These are phyloP conservation scores for Paraphoma chrysanthemicola DNA, from an alignment of 2,329 filamentous ascomycete species.

Conservation along the genomic window DNA sequence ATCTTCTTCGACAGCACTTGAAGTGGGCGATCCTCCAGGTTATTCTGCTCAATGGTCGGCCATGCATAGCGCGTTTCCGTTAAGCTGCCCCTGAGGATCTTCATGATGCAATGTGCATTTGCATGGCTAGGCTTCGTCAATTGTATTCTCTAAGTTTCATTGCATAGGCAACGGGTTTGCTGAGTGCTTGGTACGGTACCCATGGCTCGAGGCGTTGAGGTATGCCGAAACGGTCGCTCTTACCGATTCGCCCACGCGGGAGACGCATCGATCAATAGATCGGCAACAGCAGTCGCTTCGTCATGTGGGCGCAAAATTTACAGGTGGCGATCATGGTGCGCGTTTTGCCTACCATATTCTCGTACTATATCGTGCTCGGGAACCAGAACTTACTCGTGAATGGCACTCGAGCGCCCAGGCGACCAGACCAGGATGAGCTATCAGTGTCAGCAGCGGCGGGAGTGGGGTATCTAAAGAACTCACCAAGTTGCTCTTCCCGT, in stretches of 20 bases:
- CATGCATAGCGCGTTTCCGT: slow-evolving; percentile 84
- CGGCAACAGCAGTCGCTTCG: slow-evolving; percentile 38
- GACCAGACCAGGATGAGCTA: slow-evolving; percentile 90
- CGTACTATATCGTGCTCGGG: slow-evolving; percentile 9
- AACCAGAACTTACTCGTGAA: slow-evolving; percentile 69
- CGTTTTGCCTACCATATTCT: background rate
- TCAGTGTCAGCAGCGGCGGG: slow-evolving; percentile 8
- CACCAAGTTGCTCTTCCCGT: slow-evolving; percentile 79
- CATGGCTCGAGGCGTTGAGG: background rate
- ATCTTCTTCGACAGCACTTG: slow-evolving; percentile 70
- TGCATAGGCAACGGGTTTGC: too few species aligned
- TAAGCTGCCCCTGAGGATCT: slow-evolving; percentile 77
- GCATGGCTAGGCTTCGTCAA: slow-evolving; percentile 47
- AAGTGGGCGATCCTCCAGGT: slow-evolving; percentile 62
- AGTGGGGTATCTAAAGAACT: slow-evolving; percentile 33
- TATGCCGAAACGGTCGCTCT: slow-evolving; percentile 18
- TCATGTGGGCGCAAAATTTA: slow-evolving; percentile 31
- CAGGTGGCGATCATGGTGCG: background rate
- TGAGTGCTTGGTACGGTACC: too few species aligned
- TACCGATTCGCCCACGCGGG: slow-evolving; percentile 33
- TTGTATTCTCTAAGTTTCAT: background rate
- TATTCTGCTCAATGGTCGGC: slow-evolving; percentile 60
- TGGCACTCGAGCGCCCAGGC: slow-evolving; percentile 80
- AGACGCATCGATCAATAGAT: slow-evolving; percentile 37
- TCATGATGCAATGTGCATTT: slow-evolving; percentile 93